Evolutionary conservation across 2,329 filamentous ascomycete genomes (phyloP), one percentile per base, ranked within the genome.

Genomic region (Claviceps quebecensis): DNA sequence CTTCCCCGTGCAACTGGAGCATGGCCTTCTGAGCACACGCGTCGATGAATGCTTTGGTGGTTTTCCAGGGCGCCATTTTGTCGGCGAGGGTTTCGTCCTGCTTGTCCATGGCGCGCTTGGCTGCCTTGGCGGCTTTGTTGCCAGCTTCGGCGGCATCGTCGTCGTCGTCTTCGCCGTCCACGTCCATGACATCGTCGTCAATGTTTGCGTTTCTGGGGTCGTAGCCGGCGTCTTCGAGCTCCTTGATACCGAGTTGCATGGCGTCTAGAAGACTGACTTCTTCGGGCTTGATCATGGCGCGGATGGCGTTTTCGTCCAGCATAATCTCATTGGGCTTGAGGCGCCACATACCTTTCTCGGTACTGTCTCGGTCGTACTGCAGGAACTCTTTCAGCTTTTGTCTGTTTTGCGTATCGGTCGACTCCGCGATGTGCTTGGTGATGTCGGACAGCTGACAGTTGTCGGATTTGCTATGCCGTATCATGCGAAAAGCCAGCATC

Each of bases 371-470:
- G 61, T 93, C 85, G 63, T 96, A 97, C 47, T 82, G 77, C 58
- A 98, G 82, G 65, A 98, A 97, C 60, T 98, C 93, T 61, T 96
- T 93, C 69, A 98, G 83, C 67, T 97, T 96, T 61, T 95, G 90
- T 37, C 93, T 81, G 59, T 96, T 97, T 63, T 97, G 91, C 52
- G 93, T 89, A 63, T 97, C 91, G 19, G 87, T 93, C 5, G 89
- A 93, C 40, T 93, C 91, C 7, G 88, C 87, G 55, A 97, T 87
- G 64, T 98, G 93, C 45, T 82, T 86, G 2, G 90, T 96, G 39
- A 98, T 86, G 60, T 91, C 87, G n/a, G 80, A 80, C 16, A 95
- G 79, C 22, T 83, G 83, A 23, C 89, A 77, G 45, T 81, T 76
- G 54, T 82, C 73, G 26, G 83, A 78, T 17, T 80, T 73, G 59